A percentile compares a stretch with the other conserved stretches of the same genome.
phyloP scores from a whole-genome alignment of 2,329 filamentous ascomycete species.

The Trichophyton benhamiae region DNA sequence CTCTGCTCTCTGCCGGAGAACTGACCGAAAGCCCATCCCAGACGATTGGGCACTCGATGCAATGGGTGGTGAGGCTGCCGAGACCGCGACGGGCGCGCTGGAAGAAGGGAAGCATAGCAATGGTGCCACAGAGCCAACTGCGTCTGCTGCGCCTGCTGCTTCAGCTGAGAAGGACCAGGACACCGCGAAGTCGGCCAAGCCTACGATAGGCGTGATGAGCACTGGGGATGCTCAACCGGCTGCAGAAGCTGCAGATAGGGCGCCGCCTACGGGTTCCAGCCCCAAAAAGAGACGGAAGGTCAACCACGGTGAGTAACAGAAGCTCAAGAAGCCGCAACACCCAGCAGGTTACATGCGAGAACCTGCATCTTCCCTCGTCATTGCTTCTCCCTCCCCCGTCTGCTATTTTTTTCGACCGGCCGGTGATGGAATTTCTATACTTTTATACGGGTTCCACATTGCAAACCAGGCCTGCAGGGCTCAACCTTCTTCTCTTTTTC shows the following conservation, averaged over 20 bases:
- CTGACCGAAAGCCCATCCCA: conserved; percentile 4
- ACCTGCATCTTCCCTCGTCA: conserved; percentile 1
- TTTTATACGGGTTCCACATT: conserved; percentile 10
- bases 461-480: conserved; percentile 1
- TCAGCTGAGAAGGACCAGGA: conserved; percentile 10
- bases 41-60: conserved; percentile 2
- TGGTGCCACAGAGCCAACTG: neutral
- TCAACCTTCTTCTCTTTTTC: conserved; percentile 14
- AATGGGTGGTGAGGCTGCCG: conserved; percentile 12
- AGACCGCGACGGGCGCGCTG: conserved; percentile 15
- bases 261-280: conserved; percentile 35
- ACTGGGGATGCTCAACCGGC: conserved; percentile 20
- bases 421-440: too few species aligned
- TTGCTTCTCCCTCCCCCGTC: neutral
- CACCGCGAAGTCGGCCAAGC: conserved; percentile 15
- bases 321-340: neutral
- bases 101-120: conserved; percentile 6
- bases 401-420: neutral
- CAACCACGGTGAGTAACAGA: conserved; percentile 59
- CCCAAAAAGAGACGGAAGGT: conserved; percentile 81
- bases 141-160: conserved; percentile 9
- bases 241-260: conserved; percentile 22
- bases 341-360: neutral
- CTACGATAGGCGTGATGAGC: conserved; percentile 20
- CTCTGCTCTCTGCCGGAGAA: neutral